Base-by-base conservation (phyloP, 139 green algal genomes). In the Picochlorum sp. region DNA sequence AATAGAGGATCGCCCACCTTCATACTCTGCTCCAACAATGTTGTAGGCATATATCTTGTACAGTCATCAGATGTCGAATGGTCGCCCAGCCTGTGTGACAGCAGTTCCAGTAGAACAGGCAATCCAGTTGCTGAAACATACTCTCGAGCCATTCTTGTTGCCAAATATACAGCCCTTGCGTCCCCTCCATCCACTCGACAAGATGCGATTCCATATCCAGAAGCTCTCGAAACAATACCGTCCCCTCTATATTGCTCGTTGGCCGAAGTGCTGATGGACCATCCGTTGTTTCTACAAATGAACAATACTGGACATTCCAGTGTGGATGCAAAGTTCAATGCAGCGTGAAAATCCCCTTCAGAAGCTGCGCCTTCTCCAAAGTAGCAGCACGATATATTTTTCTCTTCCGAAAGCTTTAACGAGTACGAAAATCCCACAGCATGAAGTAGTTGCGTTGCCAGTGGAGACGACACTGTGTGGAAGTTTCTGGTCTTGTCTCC, bases 271-370 rank as follows among this genome's bases (percentile, higher is more conserved):
- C 70, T 83, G 74, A 97, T 97, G 60, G 90, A 90, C 79, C 88
- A 96, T 23, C 91, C 91, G 64, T 97, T 97, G 83, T 97, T 97
- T 60, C 91, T 83, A 79, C 91, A 97, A 14, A 97, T 80, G 79
- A 97, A 97, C 9, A 97, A 21, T 2, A 85, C 75, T 13, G 91
- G 91, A 3, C 78, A 79, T 0, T 65, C 63, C 26, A 97, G 74
- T 5, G 85, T 89, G 5, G 87, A 83, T 1, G 91, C 84, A 83
- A 97, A 96, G 73, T 97, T 96, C 45, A 95, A 55, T 4, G 91
- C 90, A 14, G 90, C 90, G 68, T 97, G 91, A 21, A 91, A 95
- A 79, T 97, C 91, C 1, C 91, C 91, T 73, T 96, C 90, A 58
- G 71, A 87, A 14, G 83, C 68, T 2, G 89, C 91, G 4, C 91